Evolutionary conservation across 23 red algal species (phyloP).

Genomic region (Gracilaria domingensis): DNA sequence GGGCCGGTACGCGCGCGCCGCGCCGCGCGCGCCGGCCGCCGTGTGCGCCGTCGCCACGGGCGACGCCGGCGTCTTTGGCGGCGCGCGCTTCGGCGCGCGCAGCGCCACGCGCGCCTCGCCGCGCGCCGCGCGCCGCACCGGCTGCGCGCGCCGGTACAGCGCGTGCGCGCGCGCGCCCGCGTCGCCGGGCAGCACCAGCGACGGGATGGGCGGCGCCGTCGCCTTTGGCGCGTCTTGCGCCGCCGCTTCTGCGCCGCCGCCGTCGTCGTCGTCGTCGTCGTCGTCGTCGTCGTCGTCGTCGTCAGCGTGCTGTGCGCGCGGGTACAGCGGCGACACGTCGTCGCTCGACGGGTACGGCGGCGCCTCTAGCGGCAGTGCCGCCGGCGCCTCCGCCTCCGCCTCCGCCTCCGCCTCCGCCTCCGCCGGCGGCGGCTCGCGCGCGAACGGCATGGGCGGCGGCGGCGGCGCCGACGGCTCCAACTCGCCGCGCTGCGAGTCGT

Average conservation of each 20-base stretch:
- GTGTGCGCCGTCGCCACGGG: background rate
- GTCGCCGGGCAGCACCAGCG: background rate
- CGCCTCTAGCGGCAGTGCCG: background rate
- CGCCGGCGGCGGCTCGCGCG: background rate
- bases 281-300: no score
- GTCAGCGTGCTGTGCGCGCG: background rate
- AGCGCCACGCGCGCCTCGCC: background rate
- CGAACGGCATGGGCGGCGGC: background rate
- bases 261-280: no score
- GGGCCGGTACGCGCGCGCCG: background rate
- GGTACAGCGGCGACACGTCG: slow-evolving; percentile 25
- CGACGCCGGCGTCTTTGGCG: background rate
- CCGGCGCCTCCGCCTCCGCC: background rate
- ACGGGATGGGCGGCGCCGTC: background rate
- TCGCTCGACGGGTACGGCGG: slow-evolving; percentile 38
- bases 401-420: no score
- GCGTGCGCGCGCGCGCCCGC: background rate
- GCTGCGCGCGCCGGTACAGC: no score
- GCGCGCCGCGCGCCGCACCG: background rate
- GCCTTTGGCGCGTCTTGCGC: background rate
- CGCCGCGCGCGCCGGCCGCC: background rate
- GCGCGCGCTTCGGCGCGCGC: background rate
- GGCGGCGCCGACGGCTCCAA: slow-evolving; percentile 15
- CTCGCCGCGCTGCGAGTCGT: background rate
- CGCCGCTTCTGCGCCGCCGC: background rate